Conservation (phyloP, 768 basidiomycete species). For the Cubamyces lactineus region DNA sequence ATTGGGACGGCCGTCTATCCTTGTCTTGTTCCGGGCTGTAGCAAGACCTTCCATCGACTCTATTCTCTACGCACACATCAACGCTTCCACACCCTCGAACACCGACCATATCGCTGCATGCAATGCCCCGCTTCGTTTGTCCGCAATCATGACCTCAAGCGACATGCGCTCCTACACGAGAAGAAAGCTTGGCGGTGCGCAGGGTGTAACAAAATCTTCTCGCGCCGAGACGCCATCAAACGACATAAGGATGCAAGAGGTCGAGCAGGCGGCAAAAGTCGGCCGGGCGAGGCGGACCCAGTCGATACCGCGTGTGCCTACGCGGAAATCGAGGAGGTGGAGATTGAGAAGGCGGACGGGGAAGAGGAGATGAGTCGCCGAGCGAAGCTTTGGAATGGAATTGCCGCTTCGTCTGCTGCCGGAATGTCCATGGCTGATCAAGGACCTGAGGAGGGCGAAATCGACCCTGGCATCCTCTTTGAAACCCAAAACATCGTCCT, state of each 20-base stretch:
- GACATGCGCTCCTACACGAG: conserved; percentile 74
- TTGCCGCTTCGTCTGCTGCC: conserved; percentile 42
- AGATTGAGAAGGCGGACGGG: conserved; percentile 55
- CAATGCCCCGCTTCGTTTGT: conserved; percentile 76
- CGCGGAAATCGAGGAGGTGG: conserved; percentile 56
- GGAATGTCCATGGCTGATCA: conserved; percentile 17
- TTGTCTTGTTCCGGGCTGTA: conserved; percentile 66
- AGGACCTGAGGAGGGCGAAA: conserved; percentile 62
- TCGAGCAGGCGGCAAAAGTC: conserved; percentile 42
- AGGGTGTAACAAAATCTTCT: conserved; percentile 76
- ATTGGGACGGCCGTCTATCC: conserved; percentile 82
- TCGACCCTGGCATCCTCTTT: conserved; percentile 50
- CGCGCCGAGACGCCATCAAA: conserved; percentile 78
- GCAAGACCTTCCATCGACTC: conserved; percentile 69
- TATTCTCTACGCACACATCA: conserved; percentile 75
- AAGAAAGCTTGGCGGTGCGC: conserved; percentile 73
- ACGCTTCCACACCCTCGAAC: conserved; percentile 56
- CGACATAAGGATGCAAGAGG: conserved; percentile 69
- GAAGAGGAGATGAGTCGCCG: conserved; percentile 51
- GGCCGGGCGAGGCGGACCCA: conserved; percentile 33
- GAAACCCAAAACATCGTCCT: conserved; percentile 57
- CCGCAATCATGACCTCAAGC: conserved; percentile 78
- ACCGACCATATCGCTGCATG: conserved; percentile 67
- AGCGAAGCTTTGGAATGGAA: conserved; percentile 69
- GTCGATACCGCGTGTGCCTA: conserved; percentile 46